phyloP scores from a whole-genome alignment of 176 grass and related monocot species.

The Oropetium thomaeum region DNA sequence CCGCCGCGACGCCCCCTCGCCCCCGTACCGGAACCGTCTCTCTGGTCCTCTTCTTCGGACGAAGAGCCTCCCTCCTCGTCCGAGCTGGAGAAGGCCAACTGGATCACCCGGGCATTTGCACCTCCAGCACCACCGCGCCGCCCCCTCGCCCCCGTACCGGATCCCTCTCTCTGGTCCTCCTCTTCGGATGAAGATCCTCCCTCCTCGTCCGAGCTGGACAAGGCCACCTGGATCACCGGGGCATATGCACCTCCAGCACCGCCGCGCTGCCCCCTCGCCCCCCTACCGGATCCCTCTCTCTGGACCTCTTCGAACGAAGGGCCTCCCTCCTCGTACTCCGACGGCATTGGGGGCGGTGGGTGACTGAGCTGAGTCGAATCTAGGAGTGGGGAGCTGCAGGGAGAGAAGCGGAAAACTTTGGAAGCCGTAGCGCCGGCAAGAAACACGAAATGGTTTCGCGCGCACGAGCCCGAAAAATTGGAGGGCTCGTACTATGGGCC shows the following conservation, averaged over 20 bases:
- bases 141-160: too few relatives aligned
- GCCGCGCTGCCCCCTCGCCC: too few relatives aligned
- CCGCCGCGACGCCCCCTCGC: not conserved
- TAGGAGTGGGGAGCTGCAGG: not conserved
- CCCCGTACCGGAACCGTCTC: conserved; percentile 14
- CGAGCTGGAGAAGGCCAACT: conserved; percentile 17
- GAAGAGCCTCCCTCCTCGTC: conserved; percentile 7
- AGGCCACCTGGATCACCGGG: too few relatives aligned
- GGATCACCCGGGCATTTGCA: not conserved
- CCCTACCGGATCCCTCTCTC: too few relatives aligned
- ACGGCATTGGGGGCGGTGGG: conserved; percentile 19
- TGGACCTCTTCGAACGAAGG: too few relatives aligned
- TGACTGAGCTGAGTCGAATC: not conserved
- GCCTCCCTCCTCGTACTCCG: too few relatives aligned
- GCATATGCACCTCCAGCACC: too few relatives aligned
- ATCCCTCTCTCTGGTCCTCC: too few relatives aligned
- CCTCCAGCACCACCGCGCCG: too few relatives aligned
- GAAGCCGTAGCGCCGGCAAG: conserved; percentile 8
- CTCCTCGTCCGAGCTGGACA: too few relatives aligned
- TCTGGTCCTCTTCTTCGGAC: conserved; percentile 17
- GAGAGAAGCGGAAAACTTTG: not conserved
- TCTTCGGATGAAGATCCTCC: too few relatives aligned
- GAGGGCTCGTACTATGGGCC: not conserved
- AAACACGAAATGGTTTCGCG: too few relatives aligned
- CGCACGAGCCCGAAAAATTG: not conserved